A percentile compares a stretch with the other conserved stretches of the same genome.
phyloP scores from a whole-genome alignment of 2,329 filamentous ascomycete species.

The Lomentospora prolificans region DNA sequence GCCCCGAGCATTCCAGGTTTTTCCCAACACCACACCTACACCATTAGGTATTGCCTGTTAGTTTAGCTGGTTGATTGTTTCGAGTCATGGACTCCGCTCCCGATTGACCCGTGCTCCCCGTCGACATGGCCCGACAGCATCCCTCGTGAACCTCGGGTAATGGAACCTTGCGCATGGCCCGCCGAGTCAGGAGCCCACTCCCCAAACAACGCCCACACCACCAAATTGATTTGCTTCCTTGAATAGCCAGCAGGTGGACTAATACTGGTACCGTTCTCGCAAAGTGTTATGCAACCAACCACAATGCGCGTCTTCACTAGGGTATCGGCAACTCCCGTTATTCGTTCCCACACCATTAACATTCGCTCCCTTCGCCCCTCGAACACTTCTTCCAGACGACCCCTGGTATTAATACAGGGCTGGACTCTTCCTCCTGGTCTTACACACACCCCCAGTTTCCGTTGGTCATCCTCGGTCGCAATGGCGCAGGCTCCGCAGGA shows the following conservation, averaged over 20 bases:
- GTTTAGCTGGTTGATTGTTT: no score
- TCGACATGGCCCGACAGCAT: neutral
- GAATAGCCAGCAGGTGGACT: neutral
- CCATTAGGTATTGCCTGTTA: no score
- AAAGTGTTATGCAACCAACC: no score
- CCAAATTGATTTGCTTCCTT: no score
- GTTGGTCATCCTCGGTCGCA: neutral
- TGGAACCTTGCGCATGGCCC: neutral
- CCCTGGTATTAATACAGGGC: neutral
- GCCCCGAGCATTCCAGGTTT: neutral
- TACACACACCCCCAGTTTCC: neutral
- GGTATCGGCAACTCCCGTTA: neutral
- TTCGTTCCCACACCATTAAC: neutral
- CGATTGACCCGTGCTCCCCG: neutral
- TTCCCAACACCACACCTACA: neutral
- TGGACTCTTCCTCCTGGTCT: neutral
- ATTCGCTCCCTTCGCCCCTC: neutral
- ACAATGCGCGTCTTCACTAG: neutral
- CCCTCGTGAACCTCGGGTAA: conserved; percentile 6
- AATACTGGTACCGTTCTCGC: no score
- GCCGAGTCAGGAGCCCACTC: neutral
- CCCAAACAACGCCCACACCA: no score
- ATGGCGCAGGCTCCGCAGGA: conserved; percentile 7
- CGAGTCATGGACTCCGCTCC: neutral
- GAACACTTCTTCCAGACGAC: neutral